phyloP scores from a whole-genome alignment of 1,139 yeast genomes.

The Saccharomyces hybrid region DNA sequence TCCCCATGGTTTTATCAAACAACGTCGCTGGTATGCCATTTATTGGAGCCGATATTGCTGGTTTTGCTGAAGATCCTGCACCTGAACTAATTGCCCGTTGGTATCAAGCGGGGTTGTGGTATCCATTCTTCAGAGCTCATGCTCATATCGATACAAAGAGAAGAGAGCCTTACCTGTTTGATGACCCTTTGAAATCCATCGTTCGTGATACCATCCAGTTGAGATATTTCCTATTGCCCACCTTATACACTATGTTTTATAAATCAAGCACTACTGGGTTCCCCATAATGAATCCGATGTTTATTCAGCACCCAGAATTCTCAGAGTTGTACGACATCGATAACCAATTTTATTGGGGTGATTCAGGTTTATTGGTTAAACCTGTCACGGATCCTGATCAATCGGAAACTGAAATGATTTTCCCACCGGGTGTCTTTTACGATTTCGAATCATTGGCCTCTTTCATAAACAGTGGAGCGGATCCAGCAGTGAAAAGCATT shows the following conservation, averaged over 20 bases:
- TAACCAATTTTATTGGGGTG: slow-evolving; percentile 76
- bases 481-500: slow-evolving; percentile 16
- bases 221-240: slow-evolving; percentile 71
- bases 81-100: slow-evolving; percentile 77
- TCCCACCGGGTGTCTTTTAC: slow-evolving; percentile 55
- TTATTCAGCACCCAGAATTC: slow-evolving; percentile 54
- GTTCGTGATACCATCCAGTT: slow-evolving; percentile 65
- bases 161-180: slow-evolving; percentile 86
- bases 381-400: slow-evolving; percentile 66
- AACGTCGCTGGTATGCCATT: slow-evolving; percentile 86
- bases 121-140: slow-evolving; percentile 93
- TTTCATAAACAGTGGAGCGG: slow-evolving; percentile 30
- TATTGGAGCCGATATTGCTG: slow-evolving; percentile 95
- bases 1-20: slow-evolving; percentile 80
- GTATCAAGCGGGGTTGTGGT: slow-evolving; percentile 94
- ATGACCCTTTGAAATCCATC: slow-evolving; percentile 61
- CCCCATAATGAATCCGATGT: slow-evolving; percentile 72
- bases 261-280: slow-evolving; percentile 52
- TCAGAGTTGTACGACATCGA: slow-evolving; percentile 50
- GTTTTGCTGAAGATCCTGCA: slow-evolving; percentile 86
- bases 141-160: slow-evolving; percentile 91
- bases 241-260: slow-evolving; percentile 74
- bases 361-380: slow-evolving; percentile 65
- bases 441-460: slow-evolving; percentile 38
- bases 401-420: slow-evolving; percentile 38